Conservation (phyloP, 2,329 filamentous ascomycete genomes). For the Fusarium lateritium region DNA sequence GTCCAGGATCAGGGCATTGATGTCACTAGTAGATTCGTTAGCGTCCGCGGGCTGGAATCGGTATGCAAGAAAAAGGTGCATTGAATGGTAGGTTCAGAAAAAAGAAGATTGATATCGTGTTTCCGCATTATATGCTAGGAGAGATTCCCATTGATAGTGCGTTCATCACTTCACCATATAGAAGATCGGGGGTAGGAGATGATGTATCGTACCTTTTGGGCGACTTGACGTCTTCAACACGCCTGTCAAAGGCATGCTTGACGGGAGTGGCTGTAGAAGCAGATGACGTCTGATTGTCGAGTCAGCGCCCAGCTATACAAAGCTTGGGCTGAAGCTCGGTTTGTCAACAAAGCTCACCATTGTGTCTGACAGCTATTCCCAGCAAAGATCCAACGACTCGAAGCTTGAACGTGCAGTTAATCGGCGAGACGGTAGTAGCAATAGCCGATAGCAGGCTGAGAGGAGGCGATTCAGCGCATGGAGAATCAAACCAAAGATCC, state of each 20-base stretch:
- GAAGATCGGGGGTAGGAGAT: background rate
- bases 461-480: conserved; percentile 44
- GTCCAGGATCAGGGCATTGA: conserved; percentile 95
- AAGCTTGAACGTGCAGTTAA: conserved; percentile 34
- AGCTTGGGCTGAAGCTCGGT: conserved; percentile 26
- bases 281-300: conserved; percentile 72
- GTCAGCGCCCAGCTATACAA: conserved; percentile 37
- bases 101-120: conserved; percentile 78
- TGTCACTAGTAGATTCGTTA: conserved; percentile 75
- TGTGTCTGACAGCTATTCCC: conserved; percentile 26
- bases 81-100: conserved; percentile 63
- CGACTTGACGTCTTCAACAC: conserved; percentile 86
- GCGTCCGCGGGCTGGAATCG: conserved; percentile 30
- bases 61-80: conserved; percentile 13
- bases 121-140: conserved; percentile 97
- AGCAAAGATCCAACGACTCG: conserved; percentile 21
- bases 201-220: conserved; percentile 84
- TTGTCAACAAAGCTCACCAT: conserved; percentile 45
- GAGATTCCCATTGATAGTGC: conserved; percentile 99
- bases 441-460: conserved; percentile 42
- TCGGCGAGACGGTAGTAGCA: conserved; percentile 21
- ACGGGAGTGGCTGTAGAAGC: conserved; percentile 79
- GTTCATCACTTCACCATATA: conserved; percentile 77
- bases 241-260: conserved; percentile 82
- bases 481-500: conserved; percentile 41